Conservation (phyloP, 257 asterid genomes). For the Solanum peruvianum region DNA sequence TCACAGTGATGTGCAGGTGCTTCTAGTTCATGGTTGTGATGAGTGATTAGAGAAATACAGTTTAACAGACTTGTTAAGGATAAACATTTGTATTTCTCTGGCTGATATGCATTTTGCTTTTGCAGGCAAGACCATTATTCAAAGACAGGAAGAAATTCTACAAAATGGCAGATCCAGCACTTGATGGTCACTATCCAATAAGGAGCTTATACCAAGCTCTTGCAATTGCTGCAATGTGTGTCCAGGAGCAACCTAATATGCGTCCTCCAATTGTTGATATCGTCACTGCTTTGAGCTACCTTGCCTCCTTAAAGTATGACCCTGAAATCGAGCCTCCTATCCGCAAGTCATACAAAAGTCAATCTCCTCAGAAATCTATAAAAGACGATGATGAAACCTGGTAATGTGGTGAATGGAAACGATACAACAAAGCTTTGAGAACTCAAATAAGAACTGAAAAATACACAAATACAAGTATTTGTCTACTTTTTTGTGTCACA, state of each 20-base stretch:
- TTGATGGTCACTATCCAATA: constrained; percentile 43
- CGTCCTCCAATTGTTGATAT: constrained; percentile 46
- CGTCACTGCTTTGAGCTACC: constrained; percentile 45
- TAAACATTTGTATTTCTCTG: not conserved
- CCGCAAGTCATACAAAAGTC: not conserved
- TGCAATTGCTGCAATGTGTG: constrained; percentile 67
- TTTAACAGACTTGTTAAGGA: not conserved
- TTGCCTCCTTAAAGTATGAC: constrained; percentile 39
- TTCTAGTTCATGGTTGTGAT: not conserved
- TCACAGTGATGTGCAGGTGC: not conserved
- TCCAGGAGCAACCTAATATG: constrained; percentile 40
- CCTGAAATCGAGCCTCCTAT: constrained; percentile 10
- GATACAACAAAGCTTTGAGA: not conserved
- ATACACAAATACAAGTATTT: not conserved
- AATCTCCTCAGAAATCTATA: constrained; percentile 1
- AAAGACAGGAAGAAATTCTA: constrained; percentile 48
- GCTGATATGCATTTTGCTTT: not conserved
- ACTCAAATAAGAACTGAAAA: not conserved
- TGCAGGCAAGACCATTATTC: constrained; percentile 60
- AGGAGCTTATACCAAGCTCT: constrained; percentile 58
- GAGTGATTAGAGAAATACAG: not conserved
- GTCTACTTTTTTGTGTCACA: not conserved
- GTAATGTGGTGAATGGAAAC: not conserved
- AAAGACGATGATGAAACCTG: not conserved
- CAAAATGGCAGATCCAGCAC: constrained; percentile 53